phyloP scores from a whole-genome alignment of 306 rosid species.

The Cicer arietinum region DNA sequence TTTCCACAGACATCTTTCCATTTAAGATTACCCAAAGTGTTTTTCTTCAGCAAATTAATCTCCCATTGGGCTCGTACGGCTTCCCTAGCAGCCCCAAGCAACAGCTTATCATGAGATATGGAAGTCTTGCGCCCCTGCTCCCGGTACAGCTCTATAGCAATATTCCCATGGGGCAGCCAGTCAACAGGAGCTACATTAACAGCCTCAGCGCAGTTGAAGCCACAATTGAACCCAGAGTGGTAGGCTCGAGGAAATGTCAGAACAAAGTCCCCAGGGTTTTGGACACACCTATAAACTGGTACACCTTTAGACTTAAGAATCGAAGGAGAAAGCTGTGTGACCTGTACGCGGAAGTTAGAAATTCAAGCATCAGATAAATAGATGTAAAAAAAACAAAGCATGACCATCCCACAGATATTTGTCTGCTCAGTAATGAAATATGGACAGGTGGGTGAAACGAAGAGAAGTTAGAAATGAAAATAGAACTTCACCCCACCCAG shows the following conservation, averaged over 20 bases:
- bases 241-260: slow-evolving; percentile 99
- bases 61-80: slow-evolving; percentile 99
- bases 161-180: slow-evolving; percentile 97
- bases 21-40: slow-evolving; percentile 72
- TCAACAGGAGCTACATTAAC: slow-evolving; percentile 99
- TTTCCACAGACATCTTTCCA: slow-evolving; percentile 91
- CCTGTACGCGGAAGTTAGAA: slow-evolving; percentile 58
- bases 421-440: slow-evolving; percentile 19
- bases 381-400: slow-evolving; percentile 29
- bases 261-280: slow-evolving; percentile 95
- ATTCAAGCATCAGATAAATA: slow-evolving; percentile 40
- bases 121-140: slow-evolving; percentile 94
- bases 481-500: slow-evolving; percentile 30
- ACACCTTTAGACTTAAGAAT: slow-evolving; percentile 86
- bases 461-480: slow-evolving; percentile 25
- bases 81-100: slow-evolving; percentile 99
- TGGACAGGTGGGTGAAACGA: slow-evolving; percentile 10
- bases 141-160: slow-evolving; percentile 82
- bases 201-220: slow-evolving; percentile 99
- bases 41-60: slow-evolving; percentile 79
- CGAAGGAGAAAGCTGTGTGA: slow-evolving; percentile 97
- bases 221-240: slow-evolving; percentile 96
- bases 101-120: slow-evolving; percentile 90
- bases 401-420: slow-evolving; percentile 28
- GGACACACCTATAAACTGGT: slow-evolving; percentile 97